Base-by-base conservation (phyloP, 495 filamentous ascomycete genomes). In the Annulohypoxylon stygium region DNA sequence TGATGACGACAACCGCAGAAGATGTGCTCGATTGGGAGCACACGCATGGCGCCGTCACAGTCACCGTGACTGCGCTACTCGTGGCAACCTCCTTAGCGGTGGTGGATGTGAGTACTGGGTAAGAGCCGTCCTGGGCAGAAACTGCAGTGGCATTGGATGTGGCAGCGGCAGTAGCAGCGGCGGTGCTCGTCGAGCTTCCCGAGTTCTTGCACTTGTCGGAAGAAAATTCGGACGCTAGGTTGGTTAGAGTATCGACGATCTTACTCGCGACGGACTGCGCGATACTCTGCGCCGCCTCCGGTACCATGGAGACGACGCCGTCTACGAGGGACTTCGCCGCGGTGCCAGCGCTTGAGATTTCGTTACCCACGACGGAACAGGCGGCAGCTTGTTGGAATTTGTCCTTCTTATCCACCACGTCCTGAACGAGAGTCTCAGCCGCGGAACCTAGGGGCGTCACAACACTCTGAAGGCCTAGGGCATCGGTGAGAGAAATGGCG, bases 211-310 rank as follows among this genome's bases (percentile, higher is more conserved):
- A 78, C 43, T 78, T 62, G n/a, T 66, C 59, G 0, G 37, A n/a
- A 10, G 61, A 63, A 45, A 75, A 74, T 18, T 71, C 48, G 12
- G 14, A 34, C 3, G 50, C 39, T 3, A 73, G 20, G 53, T 68
- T 74, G 58, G 79, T 74, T 59, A 85, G 76, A 55, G 79, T 76
- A 33, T 73, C 65, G 59, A 79, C 79, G 76, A 83, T 79, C 43
- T 75, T 69, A 18, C 75, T 59, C 39, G 82, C 71, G 51, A 81
- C 77, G 20, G 68, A 39, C 51, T 57, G 33, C 25, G 80, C 83
- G 41, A 78, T 65, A 11, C 57, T 68, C 34, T 69, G 61, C 4
- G 75, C 74, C 12, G 59, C 70, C 36, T 67, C 20, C 41, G 83
- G 82, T 4, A 85, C 76, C 78, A 80, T 80, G 43, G 63, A 50